Evolutionary conservation across 225 moss, liverwort and hornwort genomes (phyloP).

Genomic region (Ulota crispa): DNA sequence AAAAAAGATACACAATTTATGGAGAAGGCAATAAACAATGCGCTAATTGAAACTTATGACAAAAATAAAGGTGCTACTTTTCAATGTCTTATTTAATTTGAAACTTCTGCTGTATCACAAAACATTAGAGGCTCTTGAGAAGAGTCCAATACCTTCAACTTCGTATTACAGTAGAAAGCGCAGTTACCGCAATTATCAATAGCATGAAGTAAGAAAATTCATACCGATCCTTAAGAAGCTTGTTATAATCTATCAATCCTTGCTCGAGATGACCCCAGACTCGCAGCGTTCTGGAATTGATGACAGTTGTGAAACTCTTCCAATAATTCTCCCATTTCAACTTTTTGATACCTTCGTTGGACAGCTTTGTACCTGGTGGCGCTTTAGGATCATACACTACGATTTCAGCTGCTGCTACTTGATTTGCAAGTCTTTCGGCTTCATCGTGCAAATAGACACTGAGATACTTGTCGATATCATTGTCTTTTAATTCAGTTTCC

Average conservation of each 20-base stretch:
- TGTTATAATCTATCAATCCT: constrained; percentile 63
- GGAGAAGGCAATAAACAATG: fast-evolving
- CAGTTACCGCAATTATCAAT: neutral
- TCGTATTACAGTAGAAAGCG: neutral
- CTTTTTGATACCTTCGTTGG: constrained; percentile 34
- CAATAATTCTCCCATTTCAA: constrained; percentile 87
- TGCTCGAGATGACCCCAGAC: constrained; percentile 75
- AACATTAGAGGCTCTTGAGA: fast-evolving
- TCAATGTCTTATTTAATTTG: fast-evolving
- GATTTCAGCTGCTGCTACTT: constrained; percentile 23
- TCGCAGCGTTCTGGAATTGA: constrained; percentile 59
- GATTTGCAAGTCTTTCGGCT: constrained; percentile 7
- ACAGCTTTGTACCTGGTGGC: constrained; percentile 19
- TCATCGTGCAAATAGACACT: constrained; percentile 36
- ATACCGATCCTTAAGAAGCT: constrained; percentile 77
- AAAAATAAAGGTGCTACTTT: neutral
- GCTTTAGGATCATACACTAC: constrained; percentile 30
- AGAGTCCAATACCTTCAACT: fast-evolving
- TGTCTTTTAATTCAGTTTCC: constrained; percentile 48
- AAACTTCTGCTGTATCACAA: fast-evolving
- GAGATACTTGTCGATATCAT: constrained; percentile 30
- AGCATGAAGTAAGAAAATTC: neutral
- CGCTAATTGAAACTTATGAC: neutral
- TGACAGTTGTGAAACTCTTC: constrained; percentile 74
- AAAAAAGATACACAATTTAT: neutral